These are phyloP conservation scores for Cordyceps militaris DNA, from an alignment of 2,329 filamentous ascomycete genomes.

Conservation along the genomic window DNA sequence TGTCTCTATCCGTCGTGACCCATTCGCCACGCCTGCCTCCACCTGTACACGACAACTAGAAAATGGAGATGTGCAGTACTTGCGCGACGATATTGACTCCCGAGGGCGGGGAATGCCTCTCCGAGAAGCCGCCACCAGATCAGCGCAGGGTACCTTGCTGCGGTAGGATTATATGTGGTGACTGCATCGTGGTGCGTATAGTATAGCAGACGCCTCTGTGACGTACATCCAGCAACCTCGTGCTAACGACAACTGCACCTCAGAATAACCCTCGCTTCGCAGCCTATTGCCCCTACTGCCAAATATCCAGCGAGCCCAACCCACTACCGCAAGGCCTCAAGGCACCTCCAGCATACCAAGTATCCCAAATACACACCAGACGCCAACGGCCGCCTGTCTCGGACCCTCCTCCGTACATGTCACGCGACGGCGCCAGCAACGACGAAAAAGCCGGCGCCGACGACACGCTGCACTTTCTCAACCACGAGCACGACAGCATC, in stretches of 20 bases:
- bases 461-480: slow-evolving; percentile 68
- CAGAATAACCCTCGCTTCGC: slow-evolving; percentile 62
- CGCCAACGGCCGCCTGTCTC: not conserved
- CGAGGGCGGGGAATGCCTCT: slow-evolving; percentile 36
- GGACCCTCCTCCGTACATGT: not conserved
- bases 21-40: not conserved
- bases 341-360: slow-evolving; percentile 59
- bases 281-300: slow-evolving; percentile 66
- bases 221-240: not conserved
- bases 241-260: not conserved
- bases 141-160: slow-evolving; percentile 63
- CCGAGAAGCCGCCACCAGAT: slow-evolving; percentile 53
- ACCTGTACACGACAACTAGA: not conserved
- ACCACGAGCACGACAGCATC: slow-evolving; percentile 62
- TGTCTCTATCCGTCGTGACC: not conserved
- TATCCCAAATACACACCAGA: slow-evolving; percentile 17
- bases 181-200: slow-evolving; percentile 54
- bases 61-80: slow-evolving; percentile 56
- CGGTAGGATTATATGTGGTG: slow-evolving; percentile 61
- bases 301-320: slow-evolving; percentile 57
- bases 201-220: slow-evolving; percentile 11
- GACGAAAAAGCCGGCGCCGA: slow-evolving; percentile 33
- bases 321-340: slow-evolving; percentile 54
- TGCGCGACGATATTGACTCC: slow-evolving; percentile 57
- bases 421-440: not conserved